Percentiles rank a stretch among this genome's conserved stretches.
These are phyloP conservation scores for Nicotiana paniculata DNA, from an alignment of 257 asterid species.

Conservation along the genomic window DNA sequence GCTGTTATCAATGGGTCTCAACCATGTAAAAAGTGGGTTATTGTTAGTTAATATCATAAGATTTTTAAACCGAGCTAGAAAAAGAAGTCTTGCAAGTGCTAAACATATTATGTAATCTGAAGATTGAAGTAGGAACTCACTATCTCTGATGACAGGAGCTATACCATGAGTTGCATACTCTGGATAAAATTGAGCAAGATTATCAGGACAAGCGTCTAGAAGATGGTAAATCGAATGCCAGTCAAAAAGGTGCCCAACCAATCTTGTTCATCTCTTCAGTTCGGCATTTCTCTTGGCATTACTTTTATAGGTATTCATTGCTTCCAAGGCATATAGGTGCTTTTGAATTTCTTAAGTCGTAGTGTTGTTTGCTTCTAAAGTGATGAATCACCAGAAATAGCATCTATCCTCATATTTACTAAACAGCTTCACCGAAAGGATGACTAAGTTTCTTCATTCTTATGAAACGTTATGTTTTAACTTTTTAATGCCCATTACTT, in stretches of 20 bases:
- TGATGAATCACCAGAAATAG: neutral
- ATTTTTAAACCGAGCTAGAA: neutral
- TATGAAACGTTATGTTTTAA: no score
- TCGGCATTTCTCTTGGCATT: neutral
- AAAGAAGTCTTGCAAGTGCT: neutral
- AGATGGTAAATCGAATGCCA: slow-evolving; percentile 31
- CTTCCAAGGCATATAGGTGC: neutral
- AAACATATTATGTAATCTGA: neutral
- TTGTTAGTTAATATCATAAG: neutral
- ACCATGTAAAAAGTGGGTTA: neutral
- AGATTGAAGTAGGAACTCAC: neutral
- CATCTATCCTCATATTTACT: neutral
- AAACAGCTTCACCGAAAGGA: neutral
- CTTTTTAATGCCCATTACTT: neutral
- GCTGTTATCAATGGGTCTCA: neutral
- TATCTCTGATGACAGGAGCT: slow-evolving; percentile 43
- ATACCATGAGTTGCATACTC: slow-evolving; percentile 53
- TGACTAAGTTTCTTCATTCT: neutral
- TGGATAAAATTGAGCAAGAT: slow-evolving; percentile 56
- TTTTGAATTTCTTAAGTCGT: neutral
- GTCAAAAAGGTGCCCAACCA: slow-evolving; percentile 41
- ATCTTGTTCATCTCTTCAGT: slow-evolving; percentile 2
- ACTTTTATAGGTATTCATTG: neutral
- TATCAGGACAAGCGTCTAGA: slow-evolving; percentile 40
- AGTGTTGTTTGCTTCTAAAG: neutral